Conservation (phyloP, 1,139 yeast species). For the Zhuliangozyma parablackwelliae region DNA sequence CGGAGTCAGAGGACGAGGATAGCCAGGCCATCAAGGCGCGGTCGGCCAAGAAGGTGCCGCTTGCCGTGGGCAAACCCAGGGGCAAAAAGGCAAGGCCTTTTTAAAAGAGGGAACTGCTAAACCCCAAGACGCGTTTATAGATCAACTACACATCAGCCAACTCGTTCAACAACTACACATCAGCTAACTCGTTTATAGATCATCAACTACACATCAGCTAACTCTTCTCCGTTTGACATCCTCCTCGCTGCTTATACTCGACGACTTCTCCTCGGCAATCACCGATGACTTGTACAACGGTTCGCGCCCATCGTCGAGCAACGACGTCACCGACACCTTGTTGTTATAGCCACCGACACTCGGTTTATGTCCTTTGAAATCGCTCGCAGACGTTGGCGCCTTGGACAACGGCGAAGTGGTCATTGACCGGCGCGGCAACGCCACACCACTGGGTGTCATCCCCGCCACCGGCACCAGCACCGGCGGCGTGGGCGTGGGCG, state of each 20-base stretch:
- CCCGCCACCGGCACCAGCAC: conserved; percentile 1
- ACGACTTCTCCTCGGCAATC: conserved; percentile 5
- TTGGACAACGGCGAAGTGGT: conserved; percentile 14
- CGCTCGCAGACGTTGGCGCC: too few species aligned
- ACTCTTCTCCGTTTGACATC: conserved; percentile 9
- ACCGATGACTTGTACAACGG: conserved; percentile 21
- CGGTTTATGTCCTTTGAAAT: neutral
- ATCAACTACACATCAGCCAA: conserved; percentile 3
- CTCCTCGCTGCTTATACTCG: conserved; percentile 6
- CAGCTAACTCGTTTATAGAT: conserved; percentile 5
- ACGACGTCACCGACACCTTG: conserved; percentile 30
- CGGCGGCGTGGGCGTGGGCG: neutral
- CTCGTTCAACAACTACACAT: conserved; percentile 2
- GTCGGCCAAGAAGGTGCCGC: conserved; percentile 15
- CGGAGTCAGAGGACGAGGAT: conserved; percentile 11
- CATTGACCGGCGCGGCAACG: conserved; percentile 6
- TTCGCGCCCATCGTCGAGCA: conserved; percentile 19
- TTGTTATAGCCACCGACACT: conserved; percentile 9
- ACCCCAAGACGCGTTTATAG: too few species aligned
- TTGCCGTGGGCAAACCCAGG: conserved; percentile 8
- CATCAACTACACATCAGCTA: conserved; percentile 3
- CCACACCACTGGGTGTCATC: neutral
- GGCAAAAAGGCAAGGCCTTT: conserved; percentile 19
- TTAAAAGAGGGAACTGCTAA: conserved; percentile 3
- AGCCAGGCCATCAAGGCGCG: conserved; percentile 7